Evolutionary conservation across 2,329 filamentous ascomycete genomes (phyloP), one percentile per base, ranked within the genome.

Genomic region (Diplodia intermedia): DNA sequence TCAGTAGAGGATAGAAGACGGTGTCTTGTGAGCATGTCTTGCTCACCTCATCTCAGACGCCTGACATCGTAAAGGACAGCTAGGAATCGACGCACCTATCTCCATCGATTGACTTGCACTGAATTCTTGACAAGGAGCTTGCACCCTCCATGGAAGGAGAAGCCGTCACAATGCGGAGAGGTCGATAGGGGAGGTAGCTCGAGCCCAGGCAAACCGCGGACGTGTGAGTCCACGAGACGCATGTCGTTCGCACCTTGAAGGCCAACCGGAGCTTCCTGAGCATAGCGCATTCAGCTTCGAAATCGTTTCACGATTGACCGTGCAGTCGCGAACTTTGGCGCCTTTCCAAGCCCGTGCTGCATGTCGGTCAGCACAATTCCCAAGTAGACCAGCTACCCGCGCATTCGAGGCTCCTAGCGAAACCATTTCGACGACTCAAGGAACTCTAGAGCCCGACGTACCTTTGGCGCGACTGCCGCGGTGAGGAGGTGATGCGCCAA

Each of bases 371-470:
- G 11, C 1, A 11, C n/a, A 20, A 0, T 47, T 20, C 6, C 3
- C n/a, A 3, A 11, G 2, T 0, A 11, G 4, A 2, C 18, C 43
- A n/a, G 8, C 8, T 0, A 20, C 11, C 7, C 11, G 11, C 43
- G 4, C 18, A 47, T 4, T 20, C 4, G 18, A n/a, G 20, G 18
- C 7, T 20, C 18, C 11, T 11, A 9, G 5, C 8, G 8, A 20
- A 47, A 3, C n/a, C 14, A 14, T n/a, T 2, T 3, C 8, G 7
- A 20, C 14, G 7, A n/a, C 8, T 9, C 8, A 47, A 20, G 2
- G 8, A 20, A 4, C 3, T 47, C 11, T 6, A 47, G 3, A n/a
- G 3, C 7, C 3, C 6, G 8, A 9, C 43, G 20, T n/a, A 20
- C 43, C n/a, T 9, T 47, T 20, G 43, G 7, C 8, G 43, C 43